A percentile compares a stretch with the other conserved stretches of the same genome.
Evolutionary conservation across 345 rosid species (phyloP).

Genomic region (Turritis glabra): DNA sequence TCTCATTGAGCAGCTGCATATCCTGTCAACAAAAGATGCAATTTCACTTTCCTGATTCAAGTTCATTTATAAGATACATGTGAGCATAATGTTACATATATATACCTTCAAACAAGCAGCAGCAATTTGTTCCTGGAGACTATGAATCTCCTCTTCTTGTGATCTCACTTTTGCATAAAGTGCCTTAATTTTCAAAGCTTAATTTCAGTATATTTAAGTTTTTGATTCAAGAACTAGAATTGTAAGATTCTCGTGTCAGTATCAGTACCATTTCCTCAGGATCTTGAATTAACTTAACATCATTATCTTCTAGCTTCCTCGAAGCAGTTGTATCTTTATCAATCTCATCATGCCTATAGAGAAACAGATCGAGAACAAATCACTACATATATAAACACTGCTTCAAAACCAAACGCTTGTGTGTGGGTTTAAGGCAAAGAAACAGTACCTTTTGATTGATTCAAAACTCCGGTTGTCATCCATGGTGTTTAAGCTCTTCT

Average conservation of each 20-base stretch:
- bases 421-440: not conserved
- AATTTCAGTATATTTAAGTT: slow-evolving; percentile 3
- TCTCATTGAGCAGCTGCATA: slow-evolving; percentile 77
- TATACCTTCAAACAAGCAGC: slow-evolving; percentile 71
- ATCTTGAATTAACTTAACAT: slow-evolving; percentile 48
- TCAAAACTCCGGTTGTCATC: slow-evolving; percentile 27
- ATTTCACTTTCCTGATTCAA: slow-evolving; percentile 4
- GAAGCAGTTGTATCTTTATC: slow-evolving; percentile 43
- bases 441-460: slow-evolving; percentile 28
- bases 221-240: not conserved
- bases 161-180: slow-evolving; percentile 58
- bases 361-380: slow-evolving; percentile 23
- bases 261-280: slow-evolving; percentile 66
- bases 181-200: slow-evolving; percentile 46
- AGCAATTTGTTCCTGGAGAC: slow-evolving; percentile 76
- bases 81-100: not conserved
- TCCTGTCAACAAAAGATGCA: slow-evolving; percentile 57
- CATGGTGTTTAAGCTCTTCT: slow-evolving; percentile 26
- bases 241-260: not conserved
- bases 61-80: not conserved
- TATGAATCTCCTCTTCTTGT: slow-evolving; percentile 73
- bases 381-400: slow-evolving; percentile 21
- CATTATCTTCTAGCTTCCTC: slow-evolving; percentile 47
- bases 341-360: slow-evolving; percentile 42
- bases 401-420: not conserved